Conservation (phyloP, 2,329 filamentous ascomycete genomes). For the Helicocarpus griseus region DNA sequence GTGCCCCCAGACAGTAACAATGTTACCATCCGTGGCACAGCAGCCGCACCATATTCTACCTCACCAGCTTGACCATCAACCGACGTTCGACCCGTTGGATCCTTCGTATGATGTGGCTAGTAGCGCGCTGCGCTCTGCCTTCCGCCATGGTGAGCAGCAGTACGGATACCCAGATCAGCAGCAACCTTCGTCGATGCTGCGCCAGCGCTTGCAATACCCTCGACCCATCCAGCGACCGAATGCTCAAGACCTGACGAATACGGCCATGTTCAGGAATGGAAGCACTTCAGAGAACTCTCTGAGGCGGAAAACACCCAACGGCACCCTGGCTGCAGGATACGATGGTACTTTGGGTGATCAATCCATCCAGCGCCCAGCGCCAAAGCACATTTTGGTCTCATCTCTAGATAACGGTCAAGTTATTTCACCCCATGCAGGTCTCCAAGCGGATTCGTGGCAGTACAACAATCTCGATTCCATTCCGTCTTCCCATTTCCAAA, state of each 20-base stretch:
- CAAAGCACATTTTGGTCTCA: constrained; percentile 75
- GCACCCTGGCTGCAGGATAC: constrained; percentile 85
- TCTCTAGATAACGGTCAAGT: constrained; percentile 37
- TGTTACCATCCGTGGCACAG: constrained; percentile 41
- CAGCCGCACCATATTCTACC: constrained; percentile 33
- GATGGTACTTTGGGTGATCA: constrained; percentile 72
- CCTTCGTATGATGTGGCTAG: constrained; percentile 24
- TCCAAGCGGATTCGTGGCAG: constrained; percentile 25
- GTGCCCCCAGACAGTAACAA: constrained; percentile 21
- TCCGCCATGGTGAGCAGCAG: constrained; percentile 21
- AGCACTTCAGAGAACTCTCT: constrained; percentile 59
- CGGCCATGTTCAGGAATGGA: constrained; percentile 16
- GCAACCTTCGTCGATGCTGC: constrained; percentile 18
- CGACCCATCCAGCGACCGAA: constrained; percentile 31
- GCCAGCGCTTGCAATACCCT: constrained; percentile 27
- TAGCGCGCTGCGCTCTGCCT: constrained; percentile 15
- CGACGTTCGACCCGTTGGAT: constrained; percentile 21
- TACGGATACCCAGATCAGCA: constrained; percentile 1
- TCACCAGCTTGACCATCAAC: constrained; percentile 27
- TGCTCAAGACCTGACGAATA: constrained; percentile 18
- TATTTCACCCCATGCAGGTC: constrained; percentile 22
- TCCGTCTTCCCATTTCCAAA: constrained; percentile 22
- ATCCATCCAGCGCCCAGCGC: constrained; percentile 61
- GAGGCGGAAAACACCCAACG: constrained; percentile 84
- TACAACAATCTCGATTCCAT: constrained; percentile 19